Base-by-base conservation (phyloP, 2,329 filamentous ascomycete species). In the Botrytis galanthina region DNA sequence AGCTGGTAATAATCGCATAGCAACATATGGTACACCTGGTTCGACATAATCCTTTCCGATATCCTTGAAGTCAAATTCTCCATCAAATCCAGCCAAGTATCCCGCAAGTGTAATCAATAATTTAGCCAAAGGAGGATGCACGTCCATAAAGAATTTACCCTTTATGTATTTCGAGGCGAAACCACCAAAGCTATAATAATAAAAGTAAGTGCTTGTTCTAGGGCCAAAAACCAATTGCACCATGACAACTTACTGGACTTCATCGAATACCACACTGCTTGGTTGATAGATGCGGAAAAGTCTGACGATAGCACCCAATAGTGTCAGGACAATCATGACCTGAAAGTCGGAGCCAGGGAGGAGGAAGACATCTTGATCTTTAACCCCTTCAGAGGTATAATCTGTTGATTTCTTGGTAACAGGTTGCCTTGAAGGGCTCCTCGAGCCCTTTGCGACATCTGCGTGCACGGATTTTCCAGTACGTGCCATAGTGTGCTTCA, bases 101-200 rank as follows among this genome's bases (percentile, higher is more conserved):
- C 95, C 96, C 76, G 95, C 94, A 75, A 99, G 89, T 70, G 96
- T 97, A 80, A 99, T 95, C 78, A 99, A 90, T 82, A 99, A 90
- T 86, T 99, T 99, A 77, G 96, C 96, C 75, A 99, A 88, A 63
- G 96, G 96, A 46, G 96, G 96, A 82, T 99, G 96, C n/a, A 99
- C 96, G 82, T 99, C 96, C 96, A 99, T 99, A 84, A 99, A 99
- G 88, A 99, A 99, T 82, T 88, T 92, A 81, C 96, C 96, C 87
- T 99, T 98, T 88, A 99, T 98, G 84, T 99, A 99, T 84, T 99
- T 99, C 79, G 93, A 94, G 77, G 96, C 96, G 82, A 99, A 99
- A 67, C 96, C 96, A 82, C 96, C 96, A 83, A 99, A 99, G 84
- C 94, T 97, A 77, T 76, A 39, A 67, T 73, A 44, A 72, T 51